Evolutionary conservation across 305 asterid species (phyloP).

Genomic region (Solanum hybrid): DNA sequence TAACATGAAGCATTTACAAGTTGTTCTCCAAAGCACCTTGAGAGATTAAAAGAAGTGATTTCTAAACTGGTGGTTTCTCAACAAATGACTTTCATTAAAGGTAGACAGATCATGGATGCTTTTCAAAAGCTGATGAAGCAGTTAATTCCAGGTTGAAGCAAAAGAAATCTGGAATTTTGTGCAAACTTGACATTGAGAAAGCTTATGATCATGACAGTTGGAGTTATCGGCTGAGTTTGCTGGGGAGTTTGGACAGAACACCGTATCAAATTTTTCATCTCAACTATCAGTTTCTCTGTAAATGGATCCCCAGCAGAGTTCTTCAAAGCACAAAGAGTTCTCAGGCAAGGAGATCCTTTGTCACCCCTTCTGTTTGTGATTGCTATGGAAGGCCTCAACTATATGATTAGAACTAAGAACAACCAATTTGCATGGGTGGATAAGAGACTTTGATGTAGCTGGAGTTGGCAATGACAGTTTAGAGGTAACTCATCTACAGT

Average conservation of each 20-base stretch:
- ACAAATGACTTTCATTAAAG: neutral
- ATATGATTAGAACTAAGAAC: neutral
- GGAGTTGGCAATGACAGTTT: neutral
- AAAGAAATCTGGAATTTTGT: neutral
- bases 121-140: neutral
- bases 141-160: neutral
- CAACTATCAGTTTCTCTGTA: neutral
- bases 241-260: neutral
- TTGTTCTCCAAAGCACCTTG: neutral
- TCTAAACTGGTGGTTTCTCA: neutral
- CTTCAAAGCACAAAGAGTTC: neutral
- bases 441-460: neutral
- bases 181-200: neutral
- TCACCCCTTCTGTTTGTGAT: neutral
- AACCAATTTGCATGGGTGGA: neutral
- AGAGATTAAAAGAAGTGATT: neutral
- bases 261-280: neutral
- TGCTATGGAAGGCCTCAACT: neutral
- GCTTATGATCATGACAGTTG: neutral
- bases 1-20: neutral
- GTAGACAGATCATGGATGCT: neutral
- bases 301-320: neutral
- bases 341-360: neutral
- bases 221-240: neutral
- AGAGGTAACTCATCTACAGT: neutral